These are phyloP conservation scores for California macrophylla DNA, from an alignment of 441 rosid species.

Conservation along the genomic window DNA sequence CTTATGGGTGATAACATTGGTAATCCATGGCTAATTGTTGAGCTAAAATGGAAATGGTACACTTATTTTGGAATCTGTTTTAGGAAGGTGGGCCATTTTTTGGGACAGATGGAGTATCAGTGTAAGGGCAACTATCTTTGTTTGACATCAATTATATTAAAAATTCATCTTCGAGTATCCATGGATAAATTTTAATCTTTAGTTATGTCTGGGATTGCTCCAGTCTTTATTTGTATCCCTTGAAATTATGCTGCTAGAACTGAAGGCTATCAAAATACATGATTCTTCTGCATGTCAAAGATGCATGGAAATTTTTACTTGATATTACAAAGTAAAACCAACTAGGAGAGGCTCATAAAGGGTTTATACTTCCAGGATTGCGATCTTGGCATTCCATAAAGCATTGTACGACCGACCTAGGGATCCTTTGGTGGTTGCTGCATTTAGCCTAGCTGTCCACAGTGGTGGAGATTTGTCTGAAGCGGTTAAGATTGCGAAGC, in stretches of 20 bases:
- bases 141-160: too few relatives aligned
- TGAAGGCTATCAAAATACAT: background rate
- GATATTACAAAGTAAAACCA: background rate
- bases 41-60: too few relatives aligned
- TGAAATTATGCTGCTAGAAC: background rate
- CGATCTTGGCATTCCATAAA: slow-evolving; percentile 49
- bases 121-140: too few relatives aligned
- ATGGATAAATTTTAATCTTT: background rate
- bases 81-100: too few relatives aligned
- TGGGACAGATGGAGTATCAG: too few relatives aligned
- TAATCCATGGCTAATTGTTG: too few relatives aligned
- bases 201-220: background rate
- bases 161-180: too few relatives aligned
- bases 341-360: background rate
- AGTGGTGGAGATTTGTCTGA: slow-evolving; percentile 50
- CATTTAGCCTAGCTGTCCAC: slow-evolving; percentile 48
- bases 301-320: background rate
- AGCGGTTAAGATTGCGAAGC: slow-evolving; percentile 51
- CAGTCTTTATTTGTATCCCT: background rate
- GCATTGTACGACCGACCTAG: slow-evolving; percentile 46
- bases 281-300: background rate
- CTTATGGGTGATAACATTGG: too few relatives aligned
- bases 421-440: slow-evolving; percentile 52
- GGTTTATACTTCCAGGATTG: slow-evolving; percentile 33
- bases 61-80: too few relatives aligned